Percentiles rank a stretch among this genome's conserved stretches.
These are phyloP conservation scores for Carpinus fangiana DNA, from an alignment of 306 rosid genomes.

Conservation along the genomic window DNA sequence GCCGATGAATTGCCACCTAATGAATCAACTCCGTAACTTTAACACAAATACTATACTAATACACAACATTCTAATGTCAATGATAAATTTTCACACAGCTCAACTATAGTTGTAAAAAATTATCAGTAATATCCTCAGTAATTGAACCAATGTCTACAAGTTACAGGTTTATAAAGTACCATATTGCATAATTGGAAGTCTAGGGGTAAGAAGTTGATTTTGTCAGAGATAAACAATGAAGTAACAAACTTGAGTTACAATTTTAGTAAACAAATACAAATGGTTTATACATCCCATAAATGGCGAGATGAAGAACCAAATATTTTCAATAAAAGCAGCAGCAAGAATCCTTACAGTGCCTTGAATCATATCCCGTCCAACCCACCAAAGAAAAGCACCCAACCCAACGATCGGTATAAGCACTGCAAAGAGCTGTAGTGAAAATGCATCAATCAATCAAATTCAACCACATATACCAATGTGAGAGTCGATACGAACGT, in stretches of 20 bases:
- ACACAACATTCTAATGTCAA: background rate
- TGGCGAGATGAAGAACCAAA: slow-evolving; percentile 17
- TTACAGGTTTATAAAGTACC: background rate
- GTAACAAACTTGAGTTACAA: background rate
- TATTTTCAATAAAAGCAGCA: slow-evolving; percentile 19
- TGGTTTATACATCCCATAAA: slow-evolving; percentile 5
- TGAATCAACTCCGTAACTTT: background rate
- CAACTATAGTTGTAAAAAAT: background rate
- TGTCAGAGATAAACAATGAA: background rate
- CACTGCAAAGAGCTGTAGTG: slow-evolving; percentile 73
- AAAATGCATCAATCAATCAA: slow-evolving; percentile 23
- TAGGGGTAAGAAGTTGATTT: background rate
- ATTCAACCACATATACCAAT: slow-evolving; percentile 12
- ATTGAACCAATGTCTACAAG: background rate
- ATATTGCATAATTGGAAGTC: background rate
- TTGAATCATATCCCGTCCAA: slow-evolving; percentile 88
- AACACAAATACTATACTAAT: background rate
- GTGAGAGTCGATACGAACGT: slow-evolving; percentile 6
- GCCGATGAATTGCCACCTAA: background rate
- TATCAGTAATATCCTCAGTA: background rate
- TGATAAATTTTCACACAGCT: background rate
- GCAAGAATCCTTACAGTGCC: slow-evolving; percentile 62
- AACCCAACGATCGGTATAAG: slow-evolving; percentile 80
- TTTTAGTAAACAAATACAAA: background rate
- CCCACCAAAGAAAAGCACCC: slow-evolving; percentile 98